Conservation (phyloP, 495 filamentous ascomycete species). For the Rostrohypoxylon terebratum region DNA sequence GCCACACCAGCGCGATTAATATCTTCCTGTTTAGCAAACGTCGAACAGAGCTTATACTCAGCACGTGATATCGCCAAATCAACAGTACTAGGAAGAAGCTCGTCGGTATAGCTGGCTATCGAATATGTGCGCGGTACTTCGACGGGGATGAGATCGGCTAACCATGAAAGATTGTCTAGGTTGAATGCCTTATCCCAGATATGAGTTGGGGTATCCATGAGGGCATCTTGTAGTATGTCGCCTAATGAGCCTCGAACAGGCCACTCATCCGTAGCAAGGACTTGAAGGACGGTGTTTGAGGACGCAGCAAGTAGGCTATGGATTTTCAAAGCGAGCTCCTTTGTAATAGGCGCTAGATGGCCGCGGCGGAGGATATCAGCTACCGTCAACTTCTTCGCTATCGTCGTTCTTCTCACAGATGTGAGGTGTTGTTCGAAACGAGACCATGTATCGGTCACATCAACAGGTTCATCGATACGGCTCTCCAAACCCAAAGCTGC, state of each 20-base stretch:
- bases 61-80: slow-evolving; percentile 62
- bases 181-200: slow-evolving; percentile 64
- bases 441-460: slow-evolving; percentile 53
- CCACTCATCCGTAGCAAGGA: slow-evolving; percentile 62
- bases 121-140: slow-evolving; percentile 65
- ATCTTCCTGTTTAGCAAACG: slow-evolving; percentile 52
- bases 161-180: slow-evolving; percentile 58
- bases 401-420: slow-evolving; percentile 50
- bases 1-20: slow-evolving; percentile 56
- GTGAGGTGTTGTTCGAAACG: slow-evolving; percentile 60
- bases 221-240: slow-evolving; percentile 58
- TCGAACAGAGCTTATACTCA: slow-evolving; percentile 59
- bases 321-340: slow-evolving; percentile 59
- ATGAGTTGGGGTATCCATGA: slow-evolving; percentile 57
- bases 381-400: slow-evolving; percentile 52
- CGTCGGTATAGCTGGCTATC: slow-evolving; percentile 60
- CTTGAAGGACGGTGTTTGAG: slow-evolving; percentile 60
- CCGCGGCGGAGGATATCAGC: slow-evolving; percentile 63
- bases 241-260: slow-evolving; percentile 61
- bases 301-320: slow-evolving; percentile 59
- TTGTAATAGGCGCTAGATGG: slow-evolving; percentile 61
- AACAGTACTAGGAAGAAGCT: slow-evolving; percentile 61
- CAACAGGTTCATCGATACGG: slow-evolving; percentile 52
- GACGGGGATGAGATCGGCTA: slow-evolving; percentile 57
- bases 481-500: slow-evolving; percentile 58